phyloP scores from a whole-genome alignment of 2,329 filamentous ascomycete genomes.

The Claviceps maximensis region DNA sequence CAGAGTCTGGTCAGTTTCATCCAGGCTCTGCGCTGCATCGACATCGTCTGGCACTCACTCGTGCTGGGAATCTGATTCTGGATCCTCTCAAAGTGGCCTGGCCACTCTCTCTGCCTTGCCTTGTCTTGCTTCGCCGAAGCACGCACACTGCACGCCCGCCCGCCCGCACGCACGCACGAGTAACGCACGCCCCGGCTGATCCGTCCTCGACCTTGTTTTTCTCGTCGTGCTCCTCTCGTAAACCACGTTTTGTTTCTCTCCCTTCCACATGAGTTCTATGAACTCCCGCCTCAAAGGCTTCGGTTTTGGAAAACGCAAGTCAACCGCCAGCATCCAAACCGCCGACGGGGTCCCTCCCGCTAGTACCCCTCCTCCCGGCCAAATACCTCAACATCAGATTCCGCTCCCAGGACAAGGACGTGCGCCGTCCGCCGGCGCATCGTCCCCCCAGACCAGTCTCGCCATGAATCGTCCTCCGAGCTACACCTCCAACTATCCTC shows the following conservation, averaged over 20 bases:
- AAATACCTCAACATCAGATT: slow-evolving; percentile 33
- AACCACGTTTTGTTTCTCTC: slow-evolving; percentile 6
- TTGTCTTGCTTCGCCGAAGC: neutral
- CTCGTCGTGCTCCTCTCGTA: slow-evolving; percentile 6
- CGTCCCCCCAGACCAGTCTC: slow-evolving; percentile 33
- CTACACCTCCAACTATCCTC: slow-evolving; percentile 45
- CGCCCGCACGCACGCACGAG: neutral
- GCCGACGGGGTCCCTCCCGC: slow-evolving; percentile 26
- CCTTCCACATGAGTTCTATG: slow-evolving; percentile 57
- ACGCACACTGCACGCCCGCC: neutral
- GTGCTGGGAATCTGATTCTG: neutral
- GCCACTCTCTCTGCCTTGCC: neutral
- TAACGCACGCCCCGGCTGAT: neutral
- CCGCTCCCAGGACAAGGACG: slow-evolving; percentile 19
- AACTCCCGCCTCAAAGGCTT: slow-evolving; percentile 68
- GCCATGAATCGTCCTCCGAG: slow-evolving; percentile 55
- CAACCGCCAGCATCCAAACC: slow-evolving; percentile 45
- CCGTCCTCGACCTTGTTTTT: slow-evolving; percentile 1
- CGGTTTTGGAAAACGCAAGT: slow-evolving; percentile 71
- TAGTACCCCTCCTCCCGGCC: slow-evolving; percentile 27
- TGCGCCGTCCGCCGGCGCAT: slow-evolving; percentile 23
- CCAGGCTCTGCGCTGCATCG: neutral
- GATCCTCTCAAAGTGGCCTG: neutral
- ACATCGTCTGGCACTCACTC: neutral
- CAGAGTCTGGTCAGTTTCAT: neutral